These are phyloP conservation scores for Lactifluus pinguis DNA, from an alignment of 768 basidiomycete genomes.

Conservation along the genomic window DNA sequence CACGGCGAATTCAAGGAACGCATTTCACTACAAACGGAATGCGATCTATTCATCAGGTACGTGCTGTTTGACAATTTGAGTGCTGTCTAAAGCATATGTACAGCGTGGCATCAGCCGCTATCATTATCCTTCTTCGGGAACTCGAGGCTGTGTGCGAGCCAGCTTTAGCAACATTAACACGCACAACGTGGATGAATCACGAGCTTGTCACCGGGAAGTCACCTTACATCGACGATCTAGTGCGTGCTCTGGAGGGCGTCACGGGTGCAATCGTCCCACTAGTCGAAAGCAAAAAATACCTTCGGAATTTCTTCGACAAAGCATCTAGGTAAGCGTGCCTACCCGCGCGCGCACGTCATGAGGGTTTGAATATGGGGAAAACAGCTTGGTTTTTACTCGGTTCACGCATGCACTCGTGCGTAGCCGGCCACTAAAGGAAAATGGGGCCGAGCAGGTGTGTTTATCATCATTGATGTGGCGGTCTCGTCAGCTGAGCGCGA, in stretches of 20 bases:
- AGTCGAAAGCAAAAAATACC: constrained; percentile 91
- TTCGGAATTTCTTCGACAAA: constrained; percentile 90
- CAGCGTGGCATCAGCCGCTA: constrained; percentile 80
- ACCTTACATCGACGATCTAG: constrained; percentile 68
- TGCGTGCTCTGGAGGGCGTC: constrained; percentile 65
- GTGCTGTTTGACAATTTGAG: constrained; percentile 17
- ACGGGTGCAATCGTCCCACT: constrained; percentile 68
- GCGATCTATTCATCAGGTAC: constrained; percentile 84
- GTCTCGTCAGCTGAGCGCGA: not conserved
- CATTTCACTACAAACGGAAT: constrained; percentile 74
- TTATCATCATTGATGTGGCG: constrained; percentile 11
- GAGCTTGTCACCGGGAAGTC: constrained; percentile 86
- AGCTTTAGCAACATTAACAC: constrained; percentile 64
- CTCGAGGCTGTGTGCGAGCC: constrained; percentile 80
- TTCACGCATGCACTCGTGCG: constrained; percentile 87
- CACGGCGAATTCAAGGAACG: constrained; percentile 67
- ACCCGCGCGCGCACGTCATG: not conserved
- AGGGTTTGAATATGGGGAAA: not conserved
- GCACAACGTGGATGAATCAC: constrained; percentile 67
- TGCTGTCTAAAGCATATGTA: not conserved
- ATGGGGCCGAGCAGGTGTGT: constrained; percentile 94
- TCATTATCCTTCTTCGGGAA: constrained; percentile 72
- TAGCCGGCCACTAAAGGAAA: constrained; percentile 84
- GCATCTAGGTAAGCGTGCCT: constrained; percentile 59
- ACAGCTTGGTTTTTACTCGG: constrained; percentile 70